A percentile compares a stretch with the other conserved stretches of the same genome.
These are phyloP conservation scores for Teunomyces panamensis DNA, from an alignment of 805 yeast species.

Conservation along the genomic window DNA sequence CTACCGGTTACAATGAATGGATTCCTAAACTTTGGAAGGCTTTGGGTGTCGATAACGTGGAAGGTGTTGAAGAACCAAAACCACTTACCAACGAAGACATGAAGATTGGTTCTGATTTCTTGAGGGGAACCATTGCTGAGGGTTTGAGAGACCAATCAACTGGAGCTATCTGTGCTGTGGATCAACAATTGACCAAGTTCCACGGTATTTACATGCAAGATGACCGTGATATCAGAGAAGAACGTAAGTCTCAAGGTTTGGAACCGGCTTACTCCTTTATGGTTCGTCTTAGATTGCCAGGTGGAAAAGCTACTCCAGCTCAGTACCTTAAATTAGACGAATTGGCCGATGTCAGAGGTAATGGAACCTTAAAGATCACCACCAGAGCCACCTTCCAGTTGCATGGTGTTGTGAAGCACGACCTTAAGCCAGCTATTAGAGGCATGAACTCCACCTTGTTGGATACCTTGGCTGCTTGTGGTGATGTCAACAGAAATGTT, in stretches of 20 bases:
- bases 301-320: slow-evolving; percentile 81
- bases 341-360: slow-evolving; percentile 78
- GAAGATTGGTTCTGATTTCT: slow-evolving; percentile 79
- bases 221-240: slow-evolving; percentile 93
- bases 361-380: slow-evolving; percentile 89
- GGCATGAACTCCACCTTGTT: slow-evolving; percentile 86
- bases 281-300: slow-evolving; percentile 95
- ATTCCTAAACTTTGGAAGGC: slow-evolving; percentile 82
- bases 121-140: slow-evolving; percentile 91
- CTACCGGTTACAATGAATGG: slow-evolving; percentile 90
- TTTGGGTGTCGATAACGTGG: slow-evolving; percentile 78
- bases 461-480: slow-evolving; percentile 97
- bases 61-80: slow-evolving; percentile 86
- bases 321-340: slow-evolving; percentile 89
- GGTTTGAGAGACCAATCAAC: slow-evolving; percentile 79
- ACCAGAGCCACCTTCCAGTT: slow-evolving; percentile 97
- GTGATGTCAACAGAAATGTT: slow-evolving; percentile 96
- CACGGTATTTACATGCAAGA: slow-evolving; percentile 99
- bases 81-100: slow-evolving; percentile 92
- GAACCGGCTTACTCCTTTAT: slow-evolving; percentile 97
- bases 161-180: slow-evolving; percentile 86
- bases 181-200: slow-evolving; percentile 93
- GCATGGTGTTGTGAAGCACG: slow-evolving; percentile 89
- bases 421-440: slow-evolving; percentile 85
- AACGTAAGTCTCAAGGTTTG: slow-evolving; percentile 84